These are phyloP conservation scores for Triticum timopheevii DNA, from an alignment of 176 grass and related monocot species.

Conservation along the genomic window DNA sequence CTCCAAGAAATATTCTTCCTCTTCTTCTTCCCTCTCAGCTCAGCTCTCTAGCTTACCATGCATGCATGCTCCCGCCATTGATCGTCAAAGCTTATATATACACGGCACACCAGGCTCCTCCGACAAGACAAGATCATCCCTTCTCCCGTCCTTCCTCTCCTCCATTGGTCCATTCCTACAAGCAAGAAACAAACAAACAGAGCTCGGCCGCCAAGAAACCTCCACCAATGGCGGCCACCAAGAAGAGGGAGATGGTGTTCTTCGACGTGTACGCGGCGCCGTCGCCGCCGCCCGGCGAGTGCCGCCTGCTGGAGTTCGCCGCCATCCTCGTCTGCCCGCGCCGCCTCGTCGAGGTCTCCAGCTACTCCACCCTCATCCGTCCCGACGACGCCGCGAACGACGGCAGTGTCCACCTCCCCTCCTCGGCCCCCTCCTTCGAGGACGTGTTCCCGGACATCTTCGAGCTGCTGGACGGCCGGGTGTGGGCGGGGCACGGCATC, in stretches of 20 bases:
- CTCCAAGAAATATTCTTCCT: not conserved
- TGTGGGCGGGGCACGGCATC: constrained; percentile 93
- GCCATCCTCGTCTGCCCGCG: constrained; percentile 78
- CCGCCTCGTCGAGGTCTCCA: constrained; percentile 69
- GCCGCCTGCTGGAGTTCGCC: constrained; percentile 76
- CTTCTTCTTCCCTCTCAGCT: not conserved
- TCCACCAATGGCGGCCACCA: not conserved
- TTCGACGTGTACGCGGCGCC: constrained; percentile 74
- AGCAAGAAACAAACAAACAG: not conserved
- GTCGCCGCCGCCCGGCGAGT: not conserved
- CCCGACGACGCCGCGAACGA: constrained; percentile 19
- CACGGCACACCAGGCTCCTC: not conserved
- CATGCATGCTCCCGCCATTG: not conserved
- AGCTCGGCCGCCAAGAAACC: not conserved
- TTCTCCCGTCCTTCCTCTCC: not conserved
- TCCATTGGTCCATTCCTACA: not conserved
- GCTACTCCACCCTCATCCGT: constrained; percentile 74
- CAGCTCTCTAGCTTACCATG: not conserved
- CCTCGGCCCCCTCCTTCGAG: constrained; percentile 42
- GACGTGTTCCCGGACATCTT: constrained; percentile 67
- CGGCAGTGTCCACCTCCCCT: too few relatives aligned
- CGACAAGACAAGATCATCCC: not conserved
- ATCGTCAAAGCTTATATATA: not conserved
- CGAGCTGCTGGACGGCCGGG: constrained; percentile 60
- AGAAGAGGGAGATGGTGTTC: constrained; percentile 69